Evolutionary conservation across 768 basidiomycete species (phyloP), one percentile per base, ranked within the genome.

Genomic region (Gymnopilus dilepis): DNA sequence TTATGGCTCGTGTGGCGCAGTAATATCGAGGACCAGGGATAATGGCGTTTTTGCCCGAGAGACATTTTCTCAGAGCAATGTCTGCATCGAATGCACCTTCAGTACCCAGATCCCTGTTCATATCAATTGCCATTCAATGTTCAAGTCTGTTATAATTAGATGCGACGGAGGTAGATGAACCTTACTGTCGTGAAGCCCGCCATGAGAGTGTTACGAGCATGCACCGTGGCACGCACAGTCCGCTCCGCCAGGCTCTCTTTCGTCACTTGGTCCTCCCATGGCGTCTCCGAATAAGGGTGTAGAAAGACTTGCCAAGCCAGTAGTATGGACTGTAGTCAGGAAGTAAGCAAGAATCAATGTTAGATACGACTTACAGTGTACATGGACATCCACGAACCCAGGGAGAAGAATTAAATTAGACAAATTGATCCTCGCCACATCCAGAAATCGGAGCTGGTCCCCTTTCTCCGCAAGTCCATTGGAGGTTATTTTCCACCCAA

Each of bases 51-150:
- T 41, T 61, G 21, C 69, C 73, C 33, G 68, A 65, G 33, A 89
- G 67, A 67, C 86, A 86, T 63, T 84, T 84, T 19, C 86, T 78
- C 37, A 89, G 74, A 0, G 80, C 76, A 12, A 88, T 73, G 65
- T 89, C 87, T 17, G 86, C 85, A 66, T 88, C 87, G 24, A 74
- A 80, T 1, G 86, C 86, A 2, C 86, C 87, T 69, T 89, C 87
- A 1, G 87, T 88, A n/a, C 88, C 87, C 5, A 89, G 76, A 66
- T 89, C 87, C 31, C 86, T 87, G 67, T 34, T 12, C 4, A 22
- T 42, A 22, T 21, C 12, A 42, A 22, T 31, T 8, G 24, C n/a
- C n/a, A 31, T 11, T 22, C 38, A 43, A 61, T 42, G 6, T 21
- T 34, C 3, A 37, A 58, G 54, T 21, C 22, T 6, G 33, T 50